Evolutionary conservation across 176 grass and related monocot genomes (phyloP).

Genomic region (Puccinellia tenuiflora): DNA sequence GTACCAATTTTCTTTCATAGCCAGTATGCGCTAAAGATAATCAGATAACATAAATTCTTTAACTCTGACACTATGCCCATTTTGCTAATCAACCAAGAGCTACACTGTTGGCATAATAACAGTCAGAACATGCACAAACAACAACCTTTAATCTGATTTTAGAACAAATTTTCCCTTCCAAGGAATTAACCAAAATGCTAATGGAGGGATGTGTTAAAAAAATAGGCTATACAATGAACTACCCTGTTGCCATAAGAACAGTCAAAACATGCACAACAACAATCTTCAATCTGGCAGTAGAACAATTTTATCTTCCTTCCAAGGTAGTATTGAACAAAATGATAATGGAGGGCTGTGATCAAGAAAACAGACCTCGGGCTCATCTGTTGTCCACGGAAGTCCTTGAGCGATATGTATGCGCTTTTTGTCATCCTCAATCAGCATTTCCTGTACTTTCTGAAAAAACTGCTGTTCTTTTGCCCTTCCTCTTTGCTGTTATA

Average conservation of each 20-base stretch:
- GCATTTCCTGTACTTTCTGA: conserved; percentile 80
- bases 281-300: neutral
- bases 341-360: neutral
- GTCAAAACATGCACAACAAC: neutral
- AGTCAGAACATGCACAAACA: neutral
- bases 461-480: conserved; percentile 71
- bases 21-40: neutral
- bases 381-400: conserved; percentile 88
- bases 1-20: neutral
- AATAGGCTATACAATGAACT: neutral
- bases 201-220: neutral
- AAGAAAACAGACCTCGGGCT: conserved; percentile 63
- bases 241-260: neutral
- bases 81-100: conserved; percentile 8
- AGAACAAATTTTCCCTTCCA: neutral
- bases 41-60: neutral
- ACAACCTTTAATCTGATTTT: neutral
- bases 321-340: neutral
- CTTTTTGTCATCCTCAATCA: conserved; percentile 68
- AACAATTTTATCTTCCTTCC: neutral
- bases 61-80: neutral
- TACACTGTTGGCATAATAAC: neutral
- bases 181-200: neutral
- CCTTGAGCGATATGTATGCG: conserved; percentile 87
- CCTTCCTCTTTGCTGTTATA: conserved; percentile 73